A percentile compares a stretch with the other conserved stretches of the same genome.
Conservation (phyloP, 2,329 filamentous ascomycete genomes). For the Diaporthe ilicicola region DNA sequence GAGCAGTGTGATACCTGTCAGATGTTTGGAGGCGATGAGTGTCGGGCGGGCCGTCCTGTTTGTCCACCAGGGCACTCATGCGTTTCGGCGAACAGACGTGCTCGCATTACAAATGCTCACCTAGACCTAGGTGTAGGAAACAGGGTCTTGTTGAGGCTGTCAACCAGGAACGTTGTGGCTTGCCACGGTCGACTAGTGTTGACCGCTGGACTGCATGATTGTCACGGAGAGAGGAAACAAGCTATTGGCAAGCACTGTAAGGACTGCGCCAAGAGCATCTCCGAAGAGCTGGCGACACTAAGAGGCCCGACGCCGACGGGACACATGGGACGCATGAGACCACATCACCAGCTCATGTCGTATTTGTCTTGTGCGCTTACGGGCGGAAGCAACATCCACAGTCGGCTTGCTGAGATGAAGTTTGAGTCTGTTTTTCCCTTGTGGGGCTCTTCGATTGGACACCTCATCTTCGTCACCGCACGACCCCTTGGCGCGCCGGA, state of each 20-base stretch:
- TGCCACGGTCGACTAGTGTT: constrained; percentile 1
- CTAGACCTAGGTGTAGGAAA: background rate
- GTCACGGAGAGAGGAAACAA: background rate
- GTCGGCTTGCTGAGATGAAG: background rate
- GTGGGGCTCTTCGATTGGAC: background rate
- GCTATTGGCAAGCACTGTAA: constrained; percentile 1
- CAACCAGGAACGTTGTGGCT: background rate
- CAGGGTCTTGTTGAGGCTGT: background rate
- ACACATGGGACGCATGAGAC: background rate
- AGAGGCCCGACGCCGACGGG: background rate
- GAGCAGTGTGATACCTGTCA: background rate
- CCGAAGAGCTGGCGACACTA: background rate
- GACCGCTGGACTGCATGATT: background rate
- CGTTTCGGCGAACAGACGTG: constrained; percentile 18
- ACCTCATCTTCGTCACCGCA: background rate
- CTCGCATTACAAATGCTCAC: background rate
- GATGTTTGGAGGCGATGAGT: background rate
- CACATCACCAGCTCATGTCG: background rate
- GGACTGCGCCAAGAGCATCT: background rate
- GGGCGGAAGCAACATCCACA: background rate
- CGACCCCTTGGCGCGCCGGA: background rate
- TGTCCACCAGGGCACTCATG: background rate
- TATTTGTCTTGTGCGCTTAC: background rate
- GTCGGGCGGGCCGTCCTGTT: constrained; percentile 9
- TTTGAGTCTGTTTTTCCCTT: background rate